These are phyloP conservation scores for Metschnikowia similis DNA, from an alignment of 805 yeast species.

Conservation along the genomic window DNA sequence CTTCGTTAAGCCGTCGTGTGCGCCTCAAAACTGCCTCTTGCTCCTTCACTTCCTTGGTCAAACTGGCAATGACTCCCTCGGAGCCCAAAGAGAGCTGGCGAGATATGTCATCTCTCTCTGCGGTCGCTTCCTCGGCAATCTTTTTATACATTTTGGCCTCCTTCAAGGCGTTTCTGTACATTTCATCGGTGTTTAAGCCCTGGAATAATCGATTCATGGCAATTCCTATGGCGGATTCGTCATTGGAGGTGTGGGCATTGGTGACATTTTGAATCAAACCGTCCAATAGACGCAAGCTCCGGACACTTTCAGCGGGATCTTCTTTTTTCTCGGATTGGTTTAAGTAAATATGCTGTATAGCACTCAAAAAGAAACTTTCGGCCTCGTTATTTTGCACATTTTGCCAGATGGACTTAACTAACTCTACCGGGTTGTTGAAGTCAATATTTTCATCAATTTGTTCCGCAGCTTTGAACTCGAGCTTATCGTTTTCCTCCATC, in stretches of 20 bases:
- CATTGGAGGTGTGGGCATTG: constrained; percentile 46
- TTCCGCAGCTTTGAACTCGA: constrained; percentile 36
- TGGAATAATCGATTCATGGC: constrained; percentile 72
- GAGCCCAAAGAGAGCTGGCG: constrained; percentile 71
- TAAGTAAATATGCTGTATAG: constrained; percentile 63
- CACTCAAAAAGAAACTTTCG: constrained; percentile 54
- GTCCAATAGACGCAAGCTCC: constrained; percentile 60
- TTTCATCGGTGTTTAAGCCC: constrained; percentile 77
- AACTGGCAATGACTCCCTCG: constrained; percentile 60
- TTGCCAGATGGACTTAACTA: constrained; percentile 55
- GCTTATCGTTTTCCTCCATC: constrained; percentile 52
- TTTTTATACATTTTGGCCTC: constrained; percentile 19
- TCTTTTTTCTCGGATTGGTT: constrained; percentile 50
- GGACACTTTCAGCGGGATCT: constrained; percentile 36
- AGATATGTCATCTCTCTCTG: constrained; percentile 51
- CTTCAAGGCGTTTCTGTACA: constrained; percentile 63
- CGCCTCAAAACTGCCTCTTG: constrained; percentile 54
- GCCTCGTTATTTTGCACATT: constrained; percentile 56
- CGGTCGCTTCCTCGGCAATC: constrained; percentile 26
- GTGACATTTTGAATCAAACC: constrained; percentile 62
- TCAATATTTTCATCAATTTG: constrained; percentile 43
- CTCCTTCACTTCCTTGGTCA: constrained; percentile 60
- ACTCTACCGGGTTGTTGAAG: constrained; percentile 68
- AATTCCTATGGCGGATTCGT: constrained; percentile 54
- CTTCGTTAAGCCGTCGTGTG: constrained; percentile 59